phyloP scores from a whole-genome alignment of 441 rosid genomes.

The Dalechampia spathulata region DNA sequence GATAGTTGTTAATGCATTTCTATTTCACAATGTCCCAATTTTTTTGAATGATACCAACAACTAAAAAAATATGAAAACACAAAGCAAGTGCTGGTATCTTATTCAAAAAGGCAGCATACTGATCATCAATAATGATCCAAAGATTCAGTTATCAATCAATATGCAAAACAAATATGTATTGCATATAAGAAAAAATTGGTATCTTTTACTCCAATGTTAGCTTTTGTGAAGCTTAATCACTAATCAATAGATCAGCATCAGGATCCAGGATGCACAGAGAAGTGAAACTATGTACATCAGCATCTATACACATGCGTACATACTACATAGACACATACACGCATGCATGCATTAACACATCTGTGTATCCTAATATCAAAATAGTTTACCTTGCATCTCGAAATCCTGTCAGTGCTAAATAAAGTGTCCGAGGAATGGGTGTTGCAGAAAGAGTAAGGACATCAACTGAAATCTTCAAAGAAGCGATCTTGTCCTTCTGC shows the following conservation, averaged over 20 bases:
- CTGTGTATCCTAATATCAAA: no score
- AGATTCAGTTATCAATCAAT: no score
- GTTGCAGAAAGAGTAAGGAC: slow-evolving; percentile 97
- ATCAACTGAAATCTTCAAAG: slow-evolving; percentile 92
- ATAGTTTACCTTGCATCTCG: slow-evolving; percentile 89
- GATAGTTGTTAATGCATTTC: not conserved
- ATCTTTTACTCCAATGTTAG: not conserved
- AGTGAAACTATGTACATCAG: slow-evolving; percentile 10
- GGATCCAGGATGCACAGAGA: slow-evolving; percentile 6
- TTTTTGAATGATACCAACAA: no score
- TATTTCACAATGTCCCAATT: not conserved
- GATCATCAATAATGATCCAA: not conserved
- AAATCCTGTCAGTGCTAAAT: slow-evolving; percentile 95
- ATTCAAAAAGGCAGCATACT: no score
- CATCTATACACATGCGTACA: no score
- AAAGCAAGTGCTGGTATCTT: no score
- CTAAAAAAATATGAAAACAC: no score
- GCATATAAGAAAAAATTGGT: not conserved
- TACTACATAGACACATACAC: no score
- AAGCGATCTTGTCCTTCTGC: slow-evolving; percentile 97
- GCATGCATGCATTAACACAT: no score
- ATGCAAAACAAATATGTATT: not conserved
- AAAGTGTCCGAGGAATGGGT: slow-evolving; percentile 96
- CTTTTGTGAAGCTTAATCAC: not conserved
- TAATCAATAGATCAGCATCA: not conserved